These are phyloP conservation scores for Pinus taeda DNA, from an alignment of 75 land plant species.

Conservation along the genomic window DNA sequence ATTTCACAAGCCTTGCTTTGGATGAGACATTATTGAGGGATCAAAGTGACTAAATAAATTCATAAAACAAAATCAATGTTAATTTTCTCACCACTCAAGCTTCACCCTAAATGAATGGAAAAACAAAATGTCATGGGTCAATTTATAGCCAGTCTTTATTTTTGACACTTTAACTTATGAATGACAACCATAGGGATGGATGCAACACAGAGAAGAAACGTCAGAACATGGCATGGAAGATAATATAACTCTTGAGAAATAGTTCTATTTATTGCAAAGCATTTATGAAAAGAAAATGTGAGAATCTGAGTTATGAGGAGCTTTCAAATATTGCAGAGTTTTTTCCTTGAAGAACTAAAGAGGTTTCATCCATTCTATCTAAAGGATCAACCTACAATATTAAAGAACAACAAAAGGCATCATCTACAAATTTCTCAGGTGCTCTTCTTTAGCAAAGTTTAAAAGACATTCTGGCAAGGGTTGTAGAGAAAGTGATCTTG, in stretches of 20 bases:
- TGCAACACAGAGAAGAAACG: no score
- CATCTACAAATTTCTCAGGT: no score
- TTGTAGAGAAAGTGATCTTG: no score
- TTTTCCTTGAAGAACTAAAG: no score
- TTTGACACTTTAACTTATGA: constrained; percentile 40
- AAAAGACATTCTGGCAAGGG: no score
- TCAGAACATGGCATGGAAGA: constrained; percentile 45
- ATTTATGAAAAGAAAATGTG: constrained; percentile 66
- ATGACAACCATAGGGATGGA: constrained; percentile 53
- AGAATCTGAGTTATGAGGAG: constrained; percentile 52
- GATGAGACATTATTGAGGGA: constrained; percentile 43
- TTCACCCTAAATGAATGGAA: constrained; percentile 4
- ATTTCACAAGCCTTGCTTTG: constrained; percentile 47
- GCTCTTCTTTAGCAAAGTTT: no score
- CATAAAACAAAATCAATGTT: not conserved
- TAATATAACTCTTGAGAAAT: constrained; percentile 62
- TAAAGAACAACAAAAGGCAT: no score
- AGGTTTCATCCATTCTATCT: no score
- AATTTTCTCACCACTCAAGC: not conserved
- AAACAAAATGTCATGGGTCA: constrained; percentile 1
- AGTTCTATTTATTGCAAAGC: constrained; percentile 50
- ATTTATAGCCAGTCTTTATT: constrained; percentile 63
- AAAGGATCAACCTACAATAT: no score
- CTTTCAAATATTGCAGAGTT: no score
- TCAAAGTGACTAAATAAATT: not conserved